Evolutionary conservation across 129 eudicot species (phyloP).

Genomic region (Scalesia atractyloides): DNA sequence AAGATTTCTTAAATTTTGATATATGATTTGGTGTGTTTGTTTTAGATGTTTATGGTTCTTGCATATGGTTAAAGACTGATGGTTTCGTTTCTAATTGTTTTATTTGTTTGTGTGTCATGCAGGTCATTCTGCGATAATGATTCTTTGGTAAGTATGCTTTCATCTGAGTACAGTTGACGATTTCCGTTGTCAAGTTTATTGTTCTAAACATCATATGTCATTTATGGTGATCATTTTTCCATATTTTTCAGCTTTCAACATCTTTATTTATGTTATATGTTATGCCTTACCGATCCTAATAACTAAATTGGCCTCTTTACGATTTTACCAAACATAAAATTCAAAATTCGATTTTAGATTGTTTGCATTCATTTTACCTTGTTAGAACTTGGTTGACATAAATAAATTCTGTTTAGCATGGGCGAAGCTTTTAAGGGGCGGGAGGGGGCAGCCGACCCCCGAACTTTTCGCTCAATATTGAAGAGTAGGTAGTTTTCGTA

Average conservation of each 20-base stretch:
- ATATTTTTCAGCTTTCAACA: not conserved
- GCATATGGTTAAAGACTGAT: not conserved
- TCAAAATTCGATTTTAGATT: not conserved
- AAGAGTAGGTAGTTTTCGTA: too few species aligned
- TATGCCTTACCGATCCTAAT: not conserved
- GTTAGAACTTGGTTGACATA: not conserved
- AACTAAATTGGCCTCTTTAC: not conserved
- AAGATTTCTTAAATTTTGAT: not conserved
- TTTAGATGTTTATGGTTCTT: constrained; percentile 7
- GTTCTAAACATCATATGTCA: not conserved
- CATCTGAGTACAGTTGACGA: not conserved
- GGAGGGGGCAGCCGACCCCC: too few species aligned
- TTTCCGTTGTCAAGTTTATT: not conserved
- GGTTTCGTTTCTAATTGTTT: constrained; percentile 1
- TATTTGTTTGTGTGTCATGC: constrained; percentile 18
- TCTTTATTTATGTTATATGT: not conserved
- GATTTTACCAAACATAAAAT: constrained; percentile 14
- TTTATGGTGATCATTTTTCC: not conserved
- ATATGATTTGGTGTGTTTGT: too few species aligned
- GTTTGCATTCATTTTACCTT: not conserved
- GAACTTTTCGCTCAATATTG: too few species aligned
- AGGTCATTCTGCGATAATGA: constrained; percentile 42
- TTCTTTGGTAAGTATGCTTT: constrained; percentile 31
- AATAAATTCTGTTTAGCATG: not conserved
- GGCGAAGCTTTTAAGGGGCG: too few species aligned